Percentiles rank a stretch among this genome's conserved stretches.
Evolutionary conservation across 2,329 filamentous ascomycete species (phyloP).

Genomic region (Zasmidium cellare): DNA sequence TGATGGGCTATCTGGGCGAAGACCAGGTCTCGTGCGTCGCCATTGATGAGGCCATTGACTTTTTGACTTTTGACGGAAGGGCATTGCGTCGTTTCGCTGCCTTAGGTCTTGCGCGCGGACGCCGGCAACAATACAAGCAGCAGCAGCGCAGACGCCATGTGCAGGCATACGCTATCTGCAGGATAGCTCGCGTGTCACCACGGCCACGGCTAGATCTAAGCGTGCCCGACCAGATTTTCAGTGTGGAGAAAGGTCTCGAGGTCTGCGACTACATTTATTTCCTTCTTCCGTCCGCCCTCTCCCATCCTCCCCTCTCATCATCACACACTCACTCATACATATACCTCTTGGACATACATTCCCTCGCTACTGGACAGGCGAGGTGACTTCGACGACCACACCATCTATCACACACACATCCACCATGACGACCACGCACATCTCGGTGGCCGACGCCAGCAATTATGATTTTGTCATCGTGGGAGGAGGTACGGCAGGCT

Average conservation of each 20-base stretch:
- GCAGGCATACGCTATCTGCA: neutral
- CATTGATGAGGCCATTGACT: neutral
- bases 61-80: too few species aligned
- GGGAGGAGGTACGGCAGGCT: constrained; percentile 82
- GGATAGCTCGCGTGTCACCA: constrained; percentile 9
- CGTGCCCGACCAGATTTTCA: neutral
- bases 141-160: neutral
- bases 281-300: neutral
- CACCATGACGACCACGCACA: constrained; percentile 67
- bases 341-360: neutral
- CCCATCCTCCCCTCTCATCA: neutral
- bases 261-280: neutral
- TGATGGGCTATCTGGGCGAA: neutral
- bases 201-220: constrained; percentile 10
- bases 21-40: neutral
- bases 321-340: neutral
- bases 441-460: constrained; percentile 64
- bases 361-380: neutral
- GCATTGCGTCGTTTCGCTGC: neutral
- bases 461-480: constrained; percentile 83
- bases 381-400: neutral
- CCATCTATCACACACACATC: neutral
- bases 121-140: neutral
- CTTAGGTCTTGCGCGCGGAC: neutral
- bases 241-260: constrained; percentile 5